phyloP scores from a whole-genome alignment of 148 eudicot species.

The Fallopia convolvulus region DNA sequence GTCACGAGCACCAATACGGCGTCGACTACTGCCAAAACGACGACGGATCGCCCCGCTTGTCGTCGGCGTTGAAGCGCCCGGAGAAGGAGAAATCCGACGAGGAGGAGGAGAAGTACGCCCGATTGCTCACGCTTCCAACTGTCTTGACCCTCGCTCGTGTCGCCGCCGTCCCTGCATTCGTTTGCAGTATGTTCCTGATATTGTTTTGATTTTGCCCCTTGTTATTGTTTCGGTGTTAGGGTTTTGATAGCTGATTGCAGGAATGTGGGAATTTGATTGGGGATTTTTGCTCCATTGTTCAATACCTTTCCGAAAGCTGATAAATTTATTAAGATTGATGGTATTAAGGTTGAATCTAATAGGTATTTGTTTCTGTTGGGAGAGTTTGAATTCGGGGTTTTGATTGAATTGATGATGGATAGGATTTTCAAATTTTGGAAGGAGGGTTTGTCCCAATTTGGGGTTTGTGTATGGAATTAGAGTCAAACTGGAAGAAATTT shows the following conservation, averaged over 20 bases:
- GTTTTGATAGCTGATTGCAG: not conserved
- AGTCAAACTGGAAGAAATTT: not conserved
- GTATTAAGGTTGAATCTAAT: not conserved
- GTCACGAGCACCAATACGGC: slow-evolving; percentile 17
- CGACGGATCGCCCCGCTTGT: slow-evolving; percentile 2
- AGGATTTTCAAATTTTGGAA: not conserved
- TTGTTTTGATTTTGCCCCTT: not conserved
- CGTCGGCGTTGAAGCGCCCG: not conserved
- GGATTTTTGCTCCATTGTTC: not conserved
- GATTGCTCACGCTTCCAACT: slow-evolving; percentile 86
- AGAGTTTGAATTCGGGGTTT: not conserved
- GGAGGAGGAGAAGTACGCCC: slow-evolving; percentile 18
- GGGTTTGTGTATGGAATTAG: not conserved
- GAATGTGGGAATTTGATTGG: not conserved
- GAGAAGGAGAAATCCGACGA: slow-evolving; percentile 10
- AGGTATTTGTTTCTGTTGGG: not conserved
- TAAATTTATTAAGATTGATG: not conserved
- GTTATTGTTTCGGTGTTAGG: not conserved
- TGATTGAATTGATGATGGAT: not conserved
- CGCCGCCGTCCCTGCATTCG: slow-evolving; percentile 67
- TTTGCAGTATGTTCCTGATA: slow-evolving; percentile 45
- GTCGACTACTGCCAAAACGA: slow-evolving; percentile 19
- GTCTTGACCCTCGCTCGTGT: slow-evolving; percentile 82
- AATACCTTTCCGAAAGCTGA: not conserved
- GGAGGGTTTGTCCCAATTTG: not conserved